Evolutionary conservation across 495 filamentous ascomycete genomes (phyloP).

Genomic region (Trypethelium eluteriae): DNA sequence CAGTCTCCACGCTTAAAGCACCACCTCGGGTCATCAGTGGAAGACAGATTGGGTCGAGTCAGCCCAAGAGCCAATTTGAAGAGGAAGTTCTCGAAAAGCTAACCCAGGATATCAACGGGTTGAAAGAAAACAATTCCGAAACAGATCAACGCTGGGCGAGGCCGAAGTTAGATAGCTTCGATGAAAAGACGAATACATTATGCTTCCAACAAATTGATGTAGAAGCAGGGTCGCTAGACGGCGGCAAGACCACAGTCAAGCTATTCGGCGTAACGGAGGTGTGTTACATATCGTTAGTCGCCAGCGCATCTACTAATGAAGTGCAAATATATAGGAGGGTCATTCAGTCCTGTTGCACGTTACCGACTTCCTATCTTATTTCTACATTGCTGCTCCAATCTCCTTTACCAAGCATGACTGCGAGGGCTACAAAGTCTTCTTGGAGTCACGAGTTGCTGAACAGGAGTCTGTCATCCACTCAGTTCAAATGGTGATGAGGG

Average conservation of each 20-base stretch:
- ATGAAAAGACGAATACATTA: slow-evolving; percentile 62
- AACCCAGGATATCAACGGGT: slow-evolving; percentile 77
- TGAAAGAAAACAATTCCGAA: slow-evolving; percentile 79
- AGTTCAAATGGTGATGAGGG: slow-evolving; percentile 68
- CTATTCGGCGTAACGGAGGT: slow-evolving; percentile 97
- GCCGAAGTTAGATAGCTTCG: slow-evolving; percentile 64
- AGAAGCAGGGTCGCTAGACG: slow-evolving; percentile 73
- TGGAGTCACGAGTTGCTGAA: slow-evolving; percentile 65
- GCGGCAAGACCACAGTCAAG: slow-evolving; percentile 67
- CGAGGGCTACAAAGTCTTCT: slow-evolving; percentile 61
- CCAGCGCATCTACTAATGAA: slow-evolving; percentile 32
- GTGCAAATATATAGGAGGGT: slow-evolving; percentile 40
- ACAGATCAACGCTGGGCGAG: slow-evolving; percentile 92
- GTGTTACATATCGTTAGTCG: slow-evolving; percentile 1
- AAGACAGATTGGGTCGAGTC: slow-evolving; percentile 58
- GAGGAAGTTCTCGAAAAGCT: slow-evolving; percentile 89
- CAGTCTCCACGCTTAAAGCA: slow-evolving; percentile 50
- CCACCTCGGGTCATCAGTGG: slow-evolving; percentile 52
- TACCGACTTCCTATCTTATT: slow-evolving; percentile 90
- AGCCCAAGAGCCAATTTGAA: slow-evolving; percentile 88
- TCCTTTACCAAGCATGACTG: slow-evolving; percentile 71
- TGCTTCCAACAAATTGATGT: slow-evolving; percentile 93
- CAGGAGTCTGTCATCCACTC: slow-evolving; percentile 59
- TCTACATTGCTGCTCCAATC: slow-evolving; percentile 85
- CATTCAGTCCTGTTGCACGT: slow-evolving; percentile 94